Evolutionary conservation across 805 yeast genomes (phyloP), one percentile per base, ranked within the genome.

Genomic region (Pichia gijzeniarum): DNA sequence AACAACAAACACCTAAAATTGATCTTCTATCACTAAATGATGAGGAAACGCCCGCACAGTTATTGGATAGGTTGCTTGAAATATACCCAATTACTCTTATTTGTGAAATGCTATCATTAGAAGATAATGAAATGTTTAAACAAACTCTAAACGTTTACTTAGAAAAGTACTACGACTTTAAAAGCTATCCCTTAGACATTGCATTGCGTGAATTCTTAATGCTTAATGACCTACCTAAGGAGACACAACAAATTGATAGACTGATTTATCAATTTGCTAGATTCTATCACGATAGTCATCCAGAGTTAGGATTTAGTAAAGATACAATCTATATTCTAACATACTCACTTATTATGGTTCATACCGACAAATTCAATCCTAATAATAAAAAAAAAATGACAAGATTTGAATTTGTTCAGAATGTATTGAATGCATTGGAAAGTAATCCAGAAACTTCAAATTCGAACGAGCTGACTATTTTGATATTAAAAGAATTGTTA

Each of bases 231-330:
- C 63, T 85, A 21, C 93, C 93, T 0, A 73, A 70, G 49, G 93
- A 85, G 55, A 68, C 87, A 0, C 91, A 84, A 57, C 90, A 85
- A 56, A 84, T 85, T 41, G 91, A 85, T 54, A 67, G 89, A 39
- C 71, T 82, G 3, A 63, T 85, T 35, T 76, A 74, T 43, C 72
- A 72, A 28, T 80, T 85, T 60, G 73, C 85, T 9, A 57, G 56
- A 25, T 69, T 73, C 20, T 85, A 78, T 59, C 70, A 69, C 48
- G 57, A 62, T 25, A 71, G 59, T 44, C 73, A 76, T 49, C 67
- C 68, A 0, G 57, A 56, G 8, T 42, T 69, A 10, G 73, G 67
- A 30, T 41, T 56, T n/a, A 57, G 60, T 16, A 53, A 54, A 1
- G 85, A 81, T 46, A 77, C 79, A 36, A 77, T 82, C 8, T 81